Conservation (phyloP, 2,329 filamentous ascomycete genomes). For the Colletotrichum truncatum region DNA sequence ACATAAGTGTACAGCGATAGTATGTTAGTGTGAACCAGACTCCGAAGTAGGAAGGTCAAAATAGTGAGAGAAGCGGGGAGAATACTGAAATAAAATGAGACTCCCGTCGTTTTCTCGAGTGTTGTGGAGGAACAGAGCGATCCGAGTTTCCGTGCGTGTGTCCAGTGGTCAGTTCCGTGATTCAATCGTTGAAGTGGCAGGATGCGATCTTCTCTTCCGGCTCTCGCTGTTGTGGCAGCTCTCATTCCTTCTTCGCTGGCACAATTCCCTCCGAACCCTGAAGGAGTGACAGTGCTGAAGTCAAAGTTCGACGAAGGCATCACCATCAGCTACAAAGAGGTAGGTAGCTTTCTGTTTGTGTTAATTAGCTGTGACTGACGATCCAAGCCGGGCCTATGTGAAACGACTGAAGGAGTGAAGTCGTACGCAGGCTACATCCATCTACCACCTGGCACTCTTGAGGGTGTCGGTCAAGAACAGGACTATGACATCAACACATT, state of each 20-base stretch:
- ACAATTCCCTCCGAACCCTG: slow-evolving; percentile 35
- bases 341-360: slow-evolving; percentile 33
- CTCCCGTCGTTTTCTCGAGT: no score
- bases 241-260: slow-evolving; percentile 32
- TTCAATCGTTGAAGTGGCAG: background rate
- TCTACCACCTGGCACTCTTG: slow-evolving; percentile 49
- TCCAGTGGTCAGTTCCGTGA: no score
- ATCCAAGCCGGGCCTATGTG: slow-evolving; percentile 61
- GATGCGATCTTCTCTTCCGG: background rate
- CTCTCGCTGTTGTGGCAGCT: slow-evolving; percentile 35
- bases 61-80: background rate
- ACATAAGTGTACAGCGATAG: background rate
- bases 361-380: background rate
- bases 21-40: background rate
- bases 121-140: no score
- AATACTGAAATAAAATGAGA: no score
- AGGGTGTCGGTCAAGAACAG: slow-evolving; percentile 47
- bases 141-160: no score
- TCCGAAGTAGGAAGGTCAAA: slow-evolving; percentile 24
- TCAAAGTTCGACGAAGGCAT: slow-evolving; percentile 67
- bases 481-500: slow-evolving; percentile 57
- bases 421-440: slow-evolving; percentile 69
- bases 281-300: slow-evolving; percentile 53
- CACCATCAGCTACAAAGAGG: slow-evolving; percentile 67
- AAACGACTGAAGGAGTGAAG: slow-evolving; percentile 65